Conservation (phyloP, 1,284 basidiomycete genomes). For the Trametes hirsuta region DNA sequence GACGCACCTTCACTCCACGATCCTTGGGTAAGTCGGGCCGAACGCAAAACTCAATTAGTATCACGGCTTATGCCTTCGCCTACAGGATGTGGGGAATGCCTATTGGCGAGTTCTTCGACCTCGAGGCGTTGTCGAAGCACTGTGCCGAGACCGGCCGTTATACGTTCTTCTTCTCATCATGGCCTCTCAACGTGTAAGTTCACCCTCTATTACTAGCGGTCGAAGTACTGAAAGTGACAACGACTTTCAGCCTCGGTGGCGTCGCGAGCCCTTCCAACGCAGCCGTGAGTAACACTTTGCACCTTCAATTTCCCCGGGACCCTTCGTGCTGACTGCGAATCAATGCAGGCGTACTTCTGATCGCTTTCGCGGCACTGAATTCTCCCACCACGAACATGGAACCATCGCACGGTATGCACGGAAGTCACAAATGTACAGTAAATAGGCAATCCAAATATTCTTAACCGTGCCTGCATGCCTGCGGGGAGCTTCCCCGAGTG, state of each 20-base stretch:
- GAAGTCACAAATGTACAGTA: not conserved
- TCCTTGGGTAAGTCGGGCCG: slow-evolving; percentile 53
- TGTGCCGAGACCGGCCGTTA: slow-evolving; percentile 63
- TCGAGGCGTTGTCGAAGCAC: slow-evolving; percentile 61
- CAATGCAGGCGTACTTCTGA: slow-evolving; percentile 10
- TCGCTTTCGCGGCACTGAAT: not conserved
- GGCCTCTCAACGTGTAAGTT: slow-evolving; percentile 70
- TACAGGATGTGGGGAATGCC: slow-evolving; percentile 72
- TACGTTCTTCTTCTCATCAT: slow-evolving; percentile 75
- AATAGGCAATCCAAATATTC: no score
- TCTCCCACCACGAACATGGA: no score
- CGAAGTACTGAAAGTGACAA: not conserved
- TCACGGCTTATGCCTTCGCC: not conserved
- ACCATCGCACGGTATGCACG: no score
- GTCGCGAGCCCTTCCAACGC: slow-evolving; percentile 13
- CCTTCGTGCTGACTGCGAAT: not conserved
- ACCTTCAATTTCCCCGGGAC: not conserved
- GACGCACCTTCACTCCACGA: slow-evolving; percentile 62
- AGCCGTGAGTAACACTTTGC: not conserved
- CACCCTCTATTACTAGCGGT: no score
- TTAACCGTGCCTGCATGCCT: no score
- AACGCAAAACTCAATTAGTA: not conserved
- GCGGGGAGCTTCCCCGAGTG: no score
- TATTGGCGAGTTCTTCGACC: slow-evolving; percentile 73
- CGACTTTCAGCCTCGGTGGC: slow-evolving; percentile 5